A percentile compares a stretch with the other conserved stretches of the same genome.
Conservation (phyloP, 2,329 filamentous ascomycete genomes). For the Arthrocladium fulminans region DNA sequence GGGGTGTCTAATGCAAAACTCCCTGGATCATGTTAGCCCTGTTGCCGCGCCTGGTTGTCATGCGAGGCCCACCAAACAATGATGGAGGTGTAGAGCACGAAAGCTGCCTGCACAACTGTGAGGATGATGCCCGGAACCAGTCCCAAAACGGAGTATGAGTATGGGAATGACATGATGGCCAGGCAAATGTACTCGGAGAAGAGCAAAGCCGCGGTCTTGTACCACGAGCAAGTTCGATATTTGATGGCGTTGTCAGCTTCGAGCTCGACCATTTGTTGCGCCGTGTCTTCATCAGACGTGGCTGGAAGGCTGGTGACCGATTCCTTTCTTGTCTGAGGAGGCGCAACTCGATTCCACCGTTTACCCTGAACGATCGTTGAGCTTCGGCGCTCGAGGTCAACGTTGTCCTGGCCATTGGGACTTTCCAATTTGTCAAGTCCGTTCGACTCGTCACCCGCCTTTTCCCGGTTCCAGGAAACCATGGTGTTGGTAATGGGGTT, state of each 20-base stretch:
- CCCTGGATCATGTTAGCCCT: constrained; percentile 43
- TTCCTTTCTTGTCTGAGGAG: constrained; percentile 15
- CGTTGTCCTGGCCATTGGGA: constrained; percentile 5
- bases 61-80: constrained; percentile 46
- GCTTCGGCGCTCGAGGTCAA: constrained; percentile 14
- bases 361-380: constrained; percentile 18
- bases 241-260: constrained; percentile 74
- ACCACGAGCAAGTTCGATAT: constrained; percentile 89
- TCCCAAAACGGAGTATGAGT: constrained; percentile 80
- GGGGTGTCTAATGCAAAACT: constrained; percentile 83
- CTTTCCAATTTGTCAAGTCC: constrained; percentile 11
- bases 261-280: constrained; percentile 54
- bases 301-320: constrained; percentile 19
- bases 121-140: constrained; percentile 79
- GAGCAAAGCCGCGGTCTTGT: constrained; percentile 82
- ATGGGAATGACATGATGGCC: constrained; percentile 90
- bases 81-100: constrained; percentile 77
- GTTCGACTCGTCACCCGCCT: constrained; percentile 9
- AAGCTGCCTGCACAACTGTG: constrained; percentile 64
- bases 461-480: constrained; percentile 15
- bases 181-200: constrained; percentile 95
- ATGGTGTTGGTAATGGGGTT: constrained; percentile 11
- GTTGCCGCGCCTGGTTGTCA: neutral
- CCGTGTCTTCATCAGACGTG: constrained; percentile 35
- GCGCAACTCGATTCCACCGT: constrained; percentile 22